phyloP scores from a whole-genome alignment of 768 basidiomycete genomes.

The Auriscalpium vulgare region DNA sequence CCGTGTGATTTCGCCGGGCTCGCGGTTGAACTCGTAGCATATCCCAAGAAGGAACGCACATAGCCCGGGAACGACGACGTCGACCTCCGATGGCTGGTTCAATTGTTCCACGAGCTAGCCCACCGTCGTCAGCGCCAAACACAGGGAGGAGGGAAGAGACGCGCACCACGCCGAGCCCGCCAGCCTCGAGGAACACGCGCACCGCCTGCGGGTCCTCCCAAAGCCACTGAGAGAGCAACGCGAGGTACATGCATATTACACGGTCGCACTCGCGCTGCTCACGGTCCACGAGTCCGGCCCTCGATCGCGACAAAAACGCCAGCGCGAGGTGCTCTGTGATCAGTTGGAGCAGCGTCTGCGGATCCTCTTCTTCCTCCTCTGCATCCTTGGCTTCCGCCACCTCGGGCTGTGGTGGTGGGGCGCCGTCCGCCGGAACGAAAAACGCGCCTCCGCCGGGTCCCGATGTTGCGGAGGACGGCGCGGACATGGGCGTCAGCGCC shows the following conservation, averaged over 20 bases:
- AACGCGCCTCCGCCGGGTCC: slow-evolving; percentile 35
- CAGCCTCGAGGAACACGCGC: slow-evolving; percentile 82
- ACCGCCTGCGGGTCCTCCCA: slow-evolving; percentile 94
- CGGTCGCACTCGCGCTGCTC: slow-evolving; percentile 89
- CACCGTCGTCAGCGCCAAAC: neutral
- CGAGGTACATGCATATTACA: slow-evolving; percentile 78
- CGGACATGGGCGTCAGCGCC: slow-evolving; percentile 13
- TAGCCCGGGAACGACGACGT: slow-evolving; percentile 81
- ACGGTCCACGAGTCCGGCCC: slow-evolving; percentile 55
- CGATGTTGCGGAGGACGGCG: slow-evolving; percentile 23
- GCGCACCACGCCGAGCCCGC: slow-evolving; percentile 85
- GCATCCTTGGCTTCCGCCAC: slow-evolving; percentile 25
- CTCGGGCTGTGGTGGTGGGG: slow-evolving; percentile 25
- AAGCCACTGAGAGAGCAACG: slow-evolving; percentile 83
- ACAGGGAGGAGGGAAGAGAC: neutral
- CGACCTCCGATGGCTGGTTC: slow-evolving; percentile 81
- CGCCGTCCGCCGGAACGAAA: slow-evolving; percentile 69
- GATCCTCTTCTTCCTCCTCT: slow-evolving; percentile 47
- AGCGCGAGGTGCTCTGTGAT: slow-evolving; percentile 87
- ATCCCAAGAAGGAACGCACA: slow-evolving; percentile 88
- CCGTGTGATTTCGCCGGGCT: slow-evolving; percentile 95
- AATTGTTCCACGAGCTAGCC: slow-evolving; percentile 87
- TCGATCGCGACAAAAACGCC: slow-evolving; percentile 67
- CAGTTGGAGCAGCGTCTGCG: slow-evolving; percentile 73
- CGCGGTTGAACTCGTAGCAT: slow-evolving; percentile 94